Percentiles rank a stretch among this genome's conserved stretches.
Evolutionary conservation across 2,329 filamentous ascomycete species (phyloP).

Genomic region (Ophiocordyceps camponoti-leonardi): DNA sequence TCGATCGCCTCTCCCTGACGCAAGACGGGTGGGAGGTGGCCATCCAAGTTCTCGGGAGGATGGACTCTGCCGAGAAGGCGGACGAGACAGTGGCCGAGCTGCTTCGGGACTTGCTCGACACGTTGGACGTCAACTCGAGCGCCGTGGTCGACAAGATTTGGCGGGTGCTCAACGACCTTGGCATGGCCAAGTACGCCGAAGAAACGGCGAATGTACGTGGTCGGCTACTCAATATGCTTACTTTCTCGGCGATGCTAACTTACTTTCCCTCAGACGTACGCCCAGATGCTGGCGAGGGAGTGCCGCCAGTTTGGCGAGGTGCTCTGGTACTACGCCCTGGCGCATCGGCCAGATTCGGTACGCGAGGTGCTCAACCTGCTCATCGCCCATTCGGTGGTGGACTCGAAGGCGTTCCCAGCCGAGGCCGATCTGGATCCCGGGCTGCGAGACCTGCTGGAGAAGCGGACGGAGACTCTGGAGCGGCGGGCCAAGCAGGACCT

Average conservation of each 20-base stretch:
- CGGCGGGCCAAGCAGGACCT: slow-evolving; percentile 57
- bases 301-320: slow-evolving; percentile 72
- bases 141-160: slow-evolving; percentile 69
- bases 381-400: slow-evolving; percentile 71
- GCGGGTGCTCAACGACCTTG: slow-evolving; percentile 58
- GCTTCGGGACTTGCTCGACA: slow-evolving; percentile 46
- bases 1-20: slow-evolving; percentile 27
- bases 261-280: slow-evolving; percentile 47
- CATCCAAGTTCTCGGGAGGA: slow-evolving; percentile 62
- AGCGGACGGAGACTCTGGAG: slow-evolving; percentile 55
- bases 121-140: slow-evolving; percentile 46
- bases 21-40: slow-evolving; percentile 81
- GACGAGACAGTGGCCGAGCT: slow-evolving; percentile 60
- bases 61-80: slow-evolving; percentile 56
- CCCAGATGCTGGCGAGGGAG: slow-evolving; percentile 54
- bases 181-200: slow-evolving; percentile 62
- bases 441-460: slow-evolving; percentile 50
- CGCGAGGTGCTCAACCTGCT: slow-evolving; percentile 74
- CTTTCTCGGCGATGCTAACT: background rate
- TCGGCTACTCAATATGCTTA: background rate
- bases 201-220: slow-evolving; percentile 64
- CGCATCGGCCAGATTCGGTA: slow-evolving; percentile 62
- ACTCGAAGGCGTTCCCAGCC: slow-evolving; percentile 66
- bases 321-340: slow-evolving; percentile 78
- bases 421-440: slow-evolving; percentile 54